Conservation (phyloP, 106 monocot genomes). For the Gastrodia elata region DNA sequence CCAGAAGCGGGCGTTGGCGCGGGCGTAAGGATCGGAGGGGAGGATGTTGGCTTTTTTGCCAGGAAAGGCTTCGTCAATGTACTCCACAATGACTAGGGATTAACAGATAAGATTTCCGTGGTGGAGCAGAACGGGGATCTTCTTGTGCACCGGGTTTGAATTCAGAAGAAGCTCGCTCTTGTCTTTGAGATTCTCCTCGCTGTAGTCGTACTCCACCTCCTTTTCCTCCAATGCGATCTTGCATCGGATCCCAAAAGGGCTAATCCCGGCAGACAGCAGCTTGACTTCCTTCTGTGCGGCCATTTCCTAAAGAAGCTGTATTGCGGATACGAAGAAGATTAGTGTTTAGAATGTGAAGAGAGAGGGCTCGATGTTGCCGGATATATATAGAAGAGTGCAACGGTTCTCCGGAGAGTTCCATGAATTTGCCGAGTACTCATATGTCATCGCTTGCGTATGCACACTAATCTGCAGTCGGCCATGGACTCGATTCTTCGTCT, state of each 20-base stretch:
- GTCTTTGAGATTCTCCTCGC: slow-evolving; percentile 23
- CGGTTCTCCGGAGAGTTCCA: too few relatives aligned
- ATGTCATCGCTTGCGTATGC: too few relatives aligned
- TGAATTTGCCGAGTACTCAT: too few relatives aligned
- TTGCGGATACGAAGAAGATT: too few relatives aligned
- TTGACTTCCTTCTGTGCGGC: slow-evolving; percentile 6
- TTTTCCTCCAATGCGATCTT: slow-evolving; percentile 38
- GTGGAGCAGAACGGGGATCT: slow-evolving; percentile 44
- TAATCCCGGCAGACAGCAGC: slow-evolving; percentile 27
- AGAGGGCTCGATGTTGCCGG: too few relatives aligned
- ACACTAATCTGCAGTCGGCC: too few relatives aligned
- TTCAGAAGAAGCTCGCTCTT: slow-evolving; percentile 30
- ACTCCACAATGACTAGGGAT: slow-evolving; percentile 36
- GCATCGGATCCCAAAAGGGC: slow-evolving; percentile 24
- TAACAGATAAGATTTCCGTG: slow-evolving; percentile 31
- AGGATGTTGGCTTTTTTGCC: slow-evolving; percentile 10
- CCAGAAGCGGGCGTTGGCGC: slow-evolving; percentile 20
- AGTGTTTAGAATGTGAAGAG: too few relatives aligned
- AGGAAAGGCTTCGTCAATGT: slow-evolving; percentile 36
- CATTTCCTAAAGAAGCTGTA: too few relatives aligned
- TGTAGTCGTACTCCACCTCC: slow-evolving; percentile 34
- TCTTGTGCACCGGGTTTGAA: slow-evolving; percentile 37
- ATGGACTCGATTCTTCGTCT: too few relatives aligned
- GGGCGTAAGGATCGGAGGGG: slow-evolving; percentile 17
- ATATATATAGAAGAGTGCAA: too few relatives aligned